These are phyloP conservation scores for Thymus quinquecostatus DNA, from an alignment of 257 asterid genomes.

Conservation along the genomic window DNA sequence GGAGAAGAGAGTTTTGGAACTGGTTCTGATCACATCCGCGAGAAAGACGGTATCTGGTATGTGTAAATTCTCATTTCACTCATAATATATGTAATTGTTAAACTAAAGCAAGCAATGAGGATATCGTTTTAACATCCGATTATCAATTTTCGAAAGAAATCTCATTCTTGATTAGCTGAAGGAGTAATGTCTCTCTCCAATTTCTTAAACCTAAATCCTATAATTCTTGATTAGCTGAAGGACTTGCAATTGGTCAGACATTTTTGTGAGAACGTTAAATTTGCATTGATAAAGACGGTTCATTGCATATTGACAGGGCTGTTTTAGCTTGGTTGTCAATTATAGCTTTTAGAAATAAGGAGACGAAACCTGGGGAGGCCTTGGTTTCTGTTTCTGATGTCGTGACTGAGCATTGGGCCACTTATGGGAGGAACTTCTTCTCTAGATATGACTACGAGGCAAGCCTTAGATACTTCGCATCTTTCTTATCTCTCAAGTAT, in stretches of 20 bases:
- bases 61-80: constrained; percentile 20
- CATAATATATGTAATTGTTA: background rate
- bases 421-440: constrained; percentile 92
- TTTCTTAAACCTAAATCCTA: background rate
- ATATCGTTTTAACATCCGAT: background rate
- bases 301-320: constrained; percentile 61
- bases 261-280: background rate
- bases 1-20: constrained; percentile 99
- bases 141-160: background rate
- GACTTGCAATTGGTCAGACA: background rate
- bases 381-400: constrained; percentile 88
- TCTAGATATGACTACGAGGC: constrained; percentile 98
- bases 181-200: background rate
- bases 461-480: constrained; percentile 35
- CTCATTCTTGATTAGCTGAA: background rate
- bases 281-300: constrained; percentile 26
- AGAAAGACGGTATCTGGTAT: constrained; percentile 98
- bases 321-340: constrained; percentile 99
- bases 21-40: constrained; percentile 97
- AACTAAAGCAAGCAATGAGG: background rate
- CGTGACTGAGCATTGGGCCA: constrained; percentile 89
- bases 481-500: background rate
- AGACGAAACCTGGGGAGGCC: constrained; percentile 74
- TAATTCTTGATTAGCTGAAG: background rate
- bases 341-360: constrained; percentile 80